Conservation (phyloP, 2,329 filamentous ascomycete species). For the Stachybotrys echinatus region DNA sequence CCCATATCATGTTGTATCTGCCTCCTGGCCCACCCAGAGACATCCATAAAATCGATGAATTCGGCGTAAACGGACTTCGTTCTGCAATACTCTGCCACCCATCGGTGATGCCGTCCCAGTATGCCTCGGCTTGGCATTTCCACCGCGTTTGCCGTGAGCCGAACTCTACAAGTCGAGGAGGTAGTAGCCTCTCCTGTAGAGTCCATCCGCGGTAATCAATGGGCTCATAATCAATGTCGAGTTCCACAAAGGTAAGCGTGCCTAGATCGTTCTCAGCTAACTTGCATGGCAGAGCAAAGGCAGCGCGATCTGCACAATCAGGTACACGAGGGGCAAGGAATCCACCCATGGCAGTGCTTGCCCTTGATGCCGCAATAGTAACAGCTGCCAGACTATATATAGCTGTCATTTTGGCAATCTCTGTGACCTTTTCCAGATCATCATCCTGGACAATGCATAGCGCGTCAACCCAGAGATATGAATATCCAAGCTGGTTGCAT, state of each 20-base stretch:
- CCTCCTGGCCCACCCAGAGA: too few species aligned
- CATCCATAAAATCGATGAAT: too few species aligned
- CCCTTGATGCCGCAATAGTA: neutral
- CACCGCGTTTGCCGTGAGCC: neutral
- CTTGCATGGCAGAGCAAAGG: neutral
- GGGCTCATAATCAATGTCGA: neutral
- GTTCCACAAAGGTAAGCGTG: neutral
- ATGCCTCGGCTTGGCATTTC: neutral
- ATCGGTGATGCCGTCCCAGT: neutral
- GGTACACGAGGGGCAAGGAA: neutral
- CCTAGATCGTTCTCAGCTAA: neutral
- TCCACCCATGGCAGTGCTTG: neutral
- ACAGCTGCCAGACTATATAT: neutral
- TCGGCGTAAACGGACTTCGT: neutral
- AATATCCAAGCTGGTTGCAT: neutral
- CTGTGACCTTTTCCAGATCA: neutral
- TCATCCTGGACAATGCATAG: neutral
- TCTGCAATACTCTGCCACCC: neutral
- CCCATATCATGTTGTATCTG: too few species aligned
- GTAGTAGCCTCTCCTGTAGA: neutral
- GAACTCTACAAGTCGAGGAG: neutral
- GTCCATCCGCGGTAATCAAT: neutral
- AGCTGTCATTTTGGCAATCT: neutral
- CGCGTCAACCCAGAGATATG: neutral
- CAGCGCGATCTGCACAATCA: neutral